These are phyloP conservation scores for Termitomyces sp. DNA, from an alignment of 768 basidiomycete species.

Conservation along the genomic window DNA sequence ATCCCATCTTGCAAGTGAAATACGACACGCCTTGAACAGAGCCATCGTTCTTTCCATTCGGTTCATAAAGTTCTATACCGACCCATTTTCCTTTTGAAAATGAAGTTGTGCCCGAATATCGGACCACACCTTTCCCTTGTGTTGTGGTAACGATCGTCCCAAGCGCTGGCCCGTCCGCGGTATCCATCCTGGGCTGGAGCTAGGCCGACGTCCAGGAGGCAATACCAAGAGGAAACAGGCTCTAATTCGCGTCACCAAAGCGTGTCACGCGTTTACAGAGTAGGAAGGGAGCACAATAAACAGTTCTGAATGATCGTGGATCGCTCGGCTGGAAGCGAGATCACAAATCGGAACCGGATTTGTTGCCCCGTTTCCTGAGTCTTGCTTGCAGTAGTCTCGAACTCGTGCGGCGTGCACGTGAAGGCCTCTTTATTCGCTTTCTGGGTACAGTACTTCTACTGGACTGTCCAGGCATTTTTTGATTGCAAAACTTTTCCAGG, in stretches of 20 bases:
- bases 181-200: conserved; percentile 1
- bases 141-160: conserved; percentile 77
- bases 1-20: conserved; percentile 67
- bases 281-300: neutral
- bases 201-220: neutral
- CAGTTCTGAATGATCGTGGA: neutral
- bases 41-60: conserved; percentile 95
- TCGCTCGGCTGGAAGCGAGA: conserved; percentile 4
- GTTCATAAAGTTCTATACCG: conserved; percentile 80
- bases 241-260: conserved; percentile 2
- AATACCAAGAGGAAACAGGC: neutral
- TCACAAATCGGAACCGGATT: conserved; percentile 8
- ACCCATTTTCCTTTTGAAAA: conserved; percentile 94
- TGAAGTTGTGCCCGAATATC: conserved; percentile 78
- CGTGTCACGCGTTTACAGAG: conserved; percentile 1
- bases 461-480: neutral
- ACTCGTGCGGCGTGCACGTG: neutral
- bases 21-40: conserved; percentile 73
- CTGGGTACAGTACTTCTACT: neutral
- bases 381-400: neutral
- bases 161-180: conserved; percentile 29
- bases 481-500: neutral
- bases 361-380: conserved; percentile 6
- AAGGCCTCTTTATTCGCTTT: neutral
- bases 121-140: conserved; percentile 77